Conservation (phyloP, 371 early-diverging fungal species). For the Mucor racemosus region DNA sequence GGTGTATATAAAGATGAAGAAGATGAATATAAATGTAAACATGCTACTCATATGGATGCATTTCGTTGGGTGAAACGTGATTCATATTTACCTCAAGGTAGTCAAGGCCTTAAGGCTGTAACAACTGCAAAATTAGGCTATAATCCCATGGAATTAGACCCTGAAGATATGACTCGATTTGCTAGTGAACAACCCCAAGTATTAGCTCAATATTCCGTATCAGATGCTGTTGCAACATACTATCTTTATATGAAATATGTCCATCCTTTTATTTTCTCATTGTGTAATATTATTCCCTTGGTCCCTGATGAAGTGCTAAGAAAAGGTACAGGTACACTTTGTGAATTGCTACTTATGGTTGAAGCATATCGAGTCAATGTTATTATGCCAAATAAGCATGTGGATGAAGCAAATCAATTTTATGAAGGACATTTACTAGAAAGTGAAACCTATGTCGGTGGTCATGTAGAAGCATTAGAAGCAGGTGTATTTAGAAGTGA, state of each 20-base stretch:
- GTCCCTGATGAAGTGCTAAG: conserved; percentile 97
- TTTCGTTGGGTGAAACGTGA: conserved; percentile 99
- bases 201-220: conserved; percentile 99
- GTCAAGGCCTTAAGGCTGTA: conserved; percentile 97
- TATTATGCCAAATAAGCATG: conserved; percentile 97
- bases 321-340: conserved; percentile 98
- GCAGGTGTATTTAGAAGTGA: conserved; percentile 99
- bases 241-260: conserved; percentile 99
- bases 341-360: conserved; percentile 98
- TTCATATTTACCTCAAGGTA: conserved; percentile 97
- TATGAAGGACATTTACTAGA: conserved; percentile 94
- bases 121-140: conserved; percentile 98
- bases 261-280: conserved; percentile 98
- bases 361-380: conserved; percentile 93
- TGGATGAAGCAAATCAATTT: conserved; percentile 73
- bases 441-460: conserved; percentile 98
- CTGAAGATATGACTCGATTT: conserved; percentile 98
- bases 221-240: conserved; percentile 99
- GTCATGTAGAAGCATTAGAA: conserved; percentile 98
- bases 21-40: conserved; percentile 87
- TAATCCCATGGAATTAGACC: conserved; percentile 99
- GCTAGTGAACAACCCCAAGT: conserved; percentile 95
- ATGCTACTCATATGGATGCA: conserved; percentile 99
- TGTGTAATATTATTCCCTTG: conserved; percentile 99
- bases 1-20: conserved; percentile 84